phyloP scores from a whole-genome alignment of 768 basidiomycete genomes.

The Ramaria sp. region DNA sequence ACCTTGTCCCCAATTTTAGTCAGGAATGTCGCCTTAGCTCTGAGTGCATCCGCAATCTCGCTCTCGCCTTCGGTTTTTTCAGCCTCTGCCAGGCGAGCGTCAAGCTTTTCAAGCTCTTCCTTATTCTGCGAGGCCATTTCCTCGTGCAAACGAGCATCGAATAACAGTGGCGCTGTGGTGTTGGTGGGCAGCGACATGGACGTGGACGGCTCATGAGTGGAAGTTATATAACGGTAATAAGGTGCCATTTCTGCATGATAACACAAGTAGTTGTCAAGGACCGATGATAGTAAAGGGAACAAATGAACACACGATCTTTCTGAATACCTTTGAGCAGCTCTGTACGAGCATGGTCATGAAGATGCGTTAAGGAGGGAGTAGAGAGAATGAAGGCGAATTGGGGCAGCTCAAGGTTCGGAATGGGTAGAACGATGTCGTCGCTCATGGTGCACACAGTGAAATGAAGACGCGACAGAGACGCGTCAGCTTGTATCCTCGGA shows the following conservation, averaged over 20 bases:
- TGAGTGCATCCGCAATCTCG: constrained; percentile 82
- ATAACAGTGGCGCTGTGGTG: constrained; percentile 34
- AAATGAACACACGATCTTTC: constrained; percentile 54
- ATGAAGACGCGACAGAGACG: neutral
- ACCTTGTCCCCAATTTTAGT: constrained; percentile 83
- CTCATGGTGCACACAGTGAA: constrained; percentile 44
- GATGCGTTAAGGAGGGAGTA: constrained; percentile 43
- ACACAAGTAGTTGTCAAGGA: neutral
- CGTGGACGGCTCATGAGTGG: constrained; percentile 4
- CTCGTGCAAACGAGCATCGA: constrained; percentile 42
- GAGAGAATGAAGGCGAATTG: constrained; percentile 72
- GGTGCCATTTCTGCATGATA: constrained; percentile 70
- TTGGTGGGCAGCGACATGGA: constrained; percentile 19
- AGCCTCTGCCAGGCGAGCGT: constrained; percentile 73
- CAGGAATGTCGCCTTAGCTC: constrained; percentile 74
- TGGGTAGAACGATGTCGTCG: constrained; percentile 74
- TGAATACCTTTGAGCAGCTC: constrained; percentile 65
- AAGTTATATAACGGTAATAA: constrained; percentile 49
- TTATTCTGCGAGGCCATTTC: constrained; percentile 60
- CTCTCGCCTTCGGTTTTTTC: constrained; percentile 88
- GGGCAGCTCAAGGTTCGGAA: constrained; percentile 76
- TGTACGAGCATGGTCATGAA: constrained; percentile 57
- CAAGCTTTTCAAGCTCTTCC: constrained; percentile 61
- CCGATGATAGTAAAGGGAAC: neutral
- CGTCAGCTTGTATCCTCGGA: neutral